Base-by-base conservation (phyloP, 208 protist genomes). In the Wallacemonas sp. region DNA sequence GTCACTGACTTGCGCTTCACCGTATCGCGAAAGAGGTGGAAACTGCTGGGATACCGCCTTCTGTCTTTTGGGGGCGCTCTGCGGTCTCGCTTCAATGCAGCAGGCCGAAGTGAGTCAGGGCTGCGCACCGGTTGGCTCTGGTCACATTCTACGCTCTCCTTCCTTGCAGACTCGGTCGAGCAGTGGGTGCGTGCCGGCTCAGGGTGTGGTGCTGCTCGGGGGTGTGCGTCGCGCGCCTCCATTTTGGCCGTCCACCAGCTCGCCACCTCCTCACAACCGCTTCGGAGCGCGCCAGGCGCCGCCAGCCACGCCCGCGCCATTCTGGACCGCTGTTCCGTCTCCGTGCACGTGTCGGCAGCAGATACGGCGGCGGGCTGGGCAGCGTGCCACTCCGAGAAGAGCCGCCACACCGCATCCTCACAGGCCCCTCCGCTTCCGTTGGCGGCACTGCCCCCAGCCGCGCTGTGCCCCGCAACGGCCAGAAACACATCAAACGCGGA, bases 291-390 rank as follows among this genome's bases (percentile, higher is more conserved):
- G 12, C 15, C 12, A 30, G 60, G 58, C 14, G 78, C 68, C 15
- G 62, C 38, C 24, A 83, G 66, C 77, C 77, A 82, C 44, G 28
- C 17, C 59, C 74, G 66, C 9, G 71, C 77, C 27, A 75, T 63
- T 8, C 14, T 6, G 9, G 36, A 41, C 36, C 36, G 36, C 36
- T 41, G 46, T 21, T 19, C 30, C 14, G 30, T 33, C 51, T 15
- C 30, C 31, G 12, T 38, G 17, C 9, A 3, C 30, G 51, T 3
- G 8, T n/a, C 51, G 30, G 11, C 51, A n/a, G 30, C 17, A 21
- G 6, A 15, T n/a, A 8, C n/a, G 17, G 28, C n/a, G n/a, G 28
- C 17, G 4, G n/a, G n/a, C 0, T 58, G 8, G 15, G 8, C 14
- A 15, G 51, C 5, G 6, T 11, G 2, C 51, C 51, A 58, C 9